Conservation (phyloP, 495 filamentous ascomycete species). For the Aspergillus conjunctus region DNA sequence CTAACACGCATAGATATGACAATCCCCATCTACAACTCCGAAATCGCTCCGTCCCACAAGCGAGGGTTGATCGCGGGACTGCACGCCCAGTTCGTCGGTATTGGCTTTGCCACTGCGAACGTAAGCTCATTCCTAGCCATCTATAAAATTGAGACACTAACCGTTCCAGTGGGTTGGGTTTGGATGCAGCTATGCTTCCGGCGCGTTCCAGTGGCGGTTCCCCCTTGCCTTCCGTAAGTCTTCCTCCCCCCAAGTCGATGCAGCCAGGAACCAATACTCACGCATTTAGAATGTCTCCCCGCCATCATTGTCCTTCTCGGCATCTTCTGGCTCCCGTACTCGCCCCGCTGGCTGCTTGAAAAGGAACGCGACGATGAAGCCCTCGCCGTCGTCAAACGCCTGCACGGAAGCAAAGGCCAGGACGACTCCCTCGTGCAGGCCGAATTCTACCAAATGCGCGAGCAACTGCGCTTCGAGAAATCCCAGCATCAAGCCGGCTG, state of each 20-base stretch:
- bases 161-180: constrained; percentile 10
- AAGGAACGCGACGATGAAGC: constrained; percentile 12
- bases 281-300: constrained; percentile 13
- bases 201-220: constrained; percentile 16
- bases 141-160: neutral
- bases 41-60: constrained; percentile 17
- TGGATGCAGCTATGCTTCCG: constrained; percentile 10
- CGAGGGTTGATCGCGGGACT: constrained; percentile 19
- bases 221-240: constrained; percentile 15
- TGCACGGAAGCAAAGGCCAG: constrained; percentile 3
- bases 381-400: constrained; percentile 15
- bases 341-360: constrained; percentile 19
- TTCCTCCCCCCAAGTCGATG: neutral
- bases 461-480: constrained; percentile 24
- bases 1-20: constrained; percentile 12
- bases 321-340: constrained; percentile 21
- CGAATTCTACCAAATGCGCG: constrained; percentile 23
- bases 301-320: constrained; percentile 12
- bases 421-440: constrained; percentile 14
- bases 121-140: neutral
- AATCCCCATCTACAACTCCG: constrained; percentile 17
- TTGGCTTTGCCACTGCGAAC: constrained; percentile 17
- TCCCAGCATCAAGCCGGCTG: constrained; percentile 13
- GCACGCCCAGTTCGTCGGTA: constrained; percentile 18
- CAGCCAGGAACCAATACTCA: neutral